A percentile compares a stretch with the other conserved stretches of the same genome.
These are phyloP conservation scores for Fusarium aywerte DNA, from an alignment of 2,329 filamentous ascomycete species.

Conservation along the genomic window DNA sequence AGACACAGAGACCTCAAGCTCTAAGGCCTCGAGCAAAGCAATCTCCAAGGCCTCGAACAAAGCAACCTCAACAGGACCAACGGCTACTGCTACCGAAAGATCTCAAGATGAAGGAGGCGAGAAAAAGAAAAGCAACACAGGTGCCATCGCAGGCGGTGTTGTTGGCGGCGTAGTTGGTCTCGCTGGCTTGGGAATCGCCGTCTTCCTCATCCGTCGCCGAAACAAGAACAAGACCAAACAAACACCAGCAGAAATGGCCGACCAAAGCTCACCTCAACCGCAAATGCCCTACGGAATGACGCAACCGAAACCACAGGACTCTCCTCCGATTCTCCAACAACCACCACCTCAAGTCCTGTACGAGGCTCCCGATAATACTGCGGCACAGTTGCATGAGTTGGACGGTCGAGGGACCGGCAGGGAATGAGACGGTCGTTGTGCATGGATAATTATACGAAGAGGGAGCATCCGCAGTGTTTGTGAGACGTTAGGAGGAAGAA, in stretches of 20 bases:
- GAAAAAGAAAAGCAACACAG: slow-evolving; percentile 5
- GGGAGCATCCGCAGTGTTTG: background rate
- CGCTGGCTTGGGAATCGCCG: slow-evolving; percentile 5
- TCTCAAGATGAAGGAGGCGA: background rate
- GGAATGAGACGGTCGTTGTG: background rate
- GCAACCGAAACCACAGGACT: slow-evolving; percentile 15
- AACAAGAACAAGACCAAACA: slow-evolving; percentile 21
- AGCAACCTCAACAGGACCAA: background rate
- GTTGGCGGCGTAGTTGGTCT: slow-evolving; percentile 27
- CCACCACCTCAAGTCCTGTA: background rate
- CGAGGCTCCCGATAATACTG: slow-evolving; percentile 20
- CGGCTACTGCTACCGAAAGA: background rate
- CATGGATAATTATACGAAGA: background rate
- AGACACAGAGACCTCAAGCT: background rate
- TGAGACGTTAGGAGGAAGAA: background rate
- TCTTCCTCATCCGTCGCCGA: slow-evolving; percentile 31
- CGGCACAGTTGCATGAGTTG: slow-evolving; percentile 20
- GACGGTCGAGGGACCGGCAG: background rate
- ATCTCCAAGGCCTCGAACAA: background rate
- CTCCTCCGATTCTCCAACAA: background rate
- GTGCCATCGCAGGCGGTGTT: slow-evolving; percentile 33
- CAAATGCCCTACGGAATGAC: no score
- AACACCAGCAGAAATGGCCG: background rate
- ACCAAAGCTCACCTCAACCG: slow-evolving; percentile 6
- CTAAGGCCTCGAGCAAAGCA: background rate